Base-by-base conservation (phyloP, 768 basidiomycete species). In the Porpolomopsis calyptriformis region DNA sequence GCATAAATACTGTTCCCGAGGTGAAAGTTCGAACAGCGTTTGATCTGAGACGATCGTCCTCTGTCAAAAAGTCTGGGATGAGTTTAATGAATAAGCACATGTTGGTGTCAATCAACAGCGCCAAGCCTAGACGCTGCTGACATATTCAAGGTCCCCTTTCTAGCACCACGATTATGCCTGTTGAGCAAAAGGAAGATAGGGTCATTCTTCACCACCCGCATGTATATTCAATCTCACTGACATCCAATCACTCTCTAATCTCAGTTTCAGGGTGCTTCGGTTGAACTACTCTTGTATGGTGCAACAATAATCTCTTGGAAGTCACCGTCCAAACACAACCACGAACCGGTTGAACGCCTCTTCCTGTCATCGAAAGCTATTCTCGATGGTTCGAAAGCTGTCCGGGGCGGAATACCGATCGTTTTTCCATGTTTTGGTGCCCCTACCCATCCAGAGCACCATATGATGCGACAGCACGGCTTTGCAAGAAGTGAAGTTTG, bases 391-490 rank as follows among this genome's bases (percentile, higher is more conserved):
- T 76, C 77, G 29, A 91, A 88, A 64, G 78, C 90, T 1, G 69
- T 76, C 24, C 62, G 74, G 46, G 76, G 74, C 9, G 75, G 74
- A 9, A 74, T 76, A 18, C 76, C 76, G 9, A 59, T 76, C 29
- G 80, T 88, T 35, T 96, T 91, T 61, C 82, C 85, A 35, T 89
- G 85, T 66, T 98, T 97, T 57, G 93, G 94, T 2, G 70, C 86
- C 0, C 88, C 94, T 1, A 73, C 71, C 14, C 83, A 80, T 61
- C 74, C 72, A 22, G 85, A 81, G 40, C 87, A 92, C 60, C 53
- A 60, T 18, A 75, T 74, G 38, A 69, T 99, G 4, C 46, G 69
- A 4, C 92, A 96, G 62, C 96, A 98, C 61, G 96, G 96, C 0
- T 97, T 94, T 59, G 94, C 89, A 4, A 70, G 96, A 34, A 89